Evolutionary conservation across 495 filamentous ascomycete genomes (phyloP), one percentile per base, ranked within the genome.

Genomic region (Penicillium coprophilum): DNA sequence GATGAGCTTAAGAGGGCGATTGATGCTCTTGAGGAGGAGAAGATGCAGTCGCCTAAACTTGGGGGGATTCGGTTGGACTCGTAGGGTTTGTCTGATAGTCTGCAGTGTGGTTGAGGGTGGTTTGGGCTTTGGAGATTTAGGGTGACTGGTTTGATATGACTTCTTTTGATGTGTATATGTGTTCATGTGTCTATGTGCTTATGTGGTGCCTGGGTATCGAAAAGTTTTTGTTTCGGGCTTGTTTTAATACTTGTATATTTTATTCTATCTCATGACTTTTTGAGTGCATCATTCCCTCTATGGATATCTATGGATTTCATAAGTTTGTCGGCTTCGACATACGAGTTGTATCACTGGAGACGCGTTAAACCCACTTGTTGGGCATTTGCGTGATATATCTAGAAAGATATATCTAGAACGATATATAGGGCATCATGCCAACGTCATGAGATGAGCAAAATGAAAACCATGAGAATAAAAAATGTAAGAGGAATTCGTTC

Each of bases 1-100:
- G 82, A 87, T 56, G 88, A 92, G 66, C 73, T 92, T 27, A 74
- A 76, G 23, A 80, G 80, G 48, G 92, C 91, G 0, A 74, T 96
- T 62, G 82, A 81, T 53, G 89, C 89, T 0, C 72, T 97, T 59
- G 73, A 77, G n/a, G 72, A 69, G 28, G 74, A 79, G 44, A 77
- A 54, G 30, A 40, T 43, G 34, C 47, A 58, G 41, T 21, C 19
- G 20, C 13, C 32, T 4, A 20, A 28, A 1, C 15, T 27, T 23
- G 32, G 17, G 20, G 50, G 34, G 7, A 7, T 3, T n/a, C 4
- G 24, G 5, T 31, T 40, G 20, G 44, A 56, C 0, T 39, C 43
- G n/a, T 7, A 30, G 31, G 38, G 31, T 8, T 31, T 31, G 30
- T 31, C 32, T 10, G 34, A 46, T 31, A 46, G 27, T 46, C 32